Evolutionary conservation across 495 filamentous ascomycete species (phyloP).

Genomic region (Hypoxylon intermedium): DNA sequence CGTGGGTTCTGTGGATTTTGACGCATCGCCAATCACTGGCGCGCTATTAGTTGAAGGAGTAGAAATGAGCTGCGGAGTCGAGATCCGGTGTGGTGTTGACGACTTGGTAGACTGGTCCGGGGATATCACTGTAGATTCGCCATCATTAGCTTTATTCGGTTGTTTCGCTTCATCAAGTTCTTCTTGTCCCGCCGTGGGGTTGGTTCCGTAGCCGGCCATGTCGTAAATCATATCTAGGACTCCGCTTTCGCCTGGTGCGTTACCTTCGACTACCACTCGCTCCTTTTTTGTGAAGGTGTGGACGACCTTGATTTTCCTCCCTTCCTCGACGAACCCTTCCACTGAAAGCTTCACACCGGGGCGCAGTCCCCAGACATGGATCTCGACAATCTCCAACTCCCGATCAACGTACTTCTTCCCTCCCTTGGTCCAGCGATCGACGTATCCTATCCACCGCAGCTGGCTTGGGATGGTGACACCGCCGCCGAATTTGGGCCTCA

Average conservation of each 20-base stretch:
- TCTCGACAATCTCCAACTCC: conserved; percentile 81
- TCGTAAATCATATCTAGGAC: conserved; percentile 61
- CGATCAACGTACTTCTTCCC: conserved; percentile 84
- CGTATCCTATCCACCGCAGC: conserved; percentile 85
- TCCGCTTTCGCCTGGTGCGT: conserved; percentile 53
- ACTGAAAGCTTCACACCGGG: conserved; percentile 88
- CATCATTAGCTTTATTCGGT: conserved; percentile 31
- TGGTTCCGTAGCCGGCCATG: conserved; percentile 54
- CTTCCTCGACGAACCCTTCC: conserved; percentile 85
- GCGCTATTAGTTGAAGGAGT: conserved; percentile 8
- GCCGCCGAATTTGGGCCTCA: conserved; percentile 84
- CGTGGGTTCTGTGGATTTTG: neutral
- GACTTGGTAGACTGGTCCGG: conserved; percentile 1
- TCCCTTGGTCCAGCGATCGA: conserved; percentile 78
- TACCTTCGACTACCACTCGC: conserved; percentile 71
- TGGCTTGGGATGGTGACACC: conserved; percentile 96
- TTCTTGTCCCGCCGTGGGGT: conserved; percentile 28
- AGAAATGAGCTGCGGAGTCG: conserved; percentile 28
- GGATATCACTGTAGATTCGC: conserved; percentile 8
- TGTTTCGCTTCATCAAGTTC: conserved; percentile 38
- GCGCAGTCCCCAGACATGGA: conserved; percentile 88
- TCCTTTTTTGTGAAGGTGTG: conserved; percentile 81
- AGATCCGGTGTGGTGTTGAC: conserved; percentile 27
- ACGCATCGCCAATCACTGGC: neutral
- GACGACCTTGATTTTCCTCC: conserved; percentile 81